Evolutionary conservation across 352 stramenopile genomes (phyloP), one percentile per base, ranked within the genome.

Genomic region (Discostella stelligera): DNA sequence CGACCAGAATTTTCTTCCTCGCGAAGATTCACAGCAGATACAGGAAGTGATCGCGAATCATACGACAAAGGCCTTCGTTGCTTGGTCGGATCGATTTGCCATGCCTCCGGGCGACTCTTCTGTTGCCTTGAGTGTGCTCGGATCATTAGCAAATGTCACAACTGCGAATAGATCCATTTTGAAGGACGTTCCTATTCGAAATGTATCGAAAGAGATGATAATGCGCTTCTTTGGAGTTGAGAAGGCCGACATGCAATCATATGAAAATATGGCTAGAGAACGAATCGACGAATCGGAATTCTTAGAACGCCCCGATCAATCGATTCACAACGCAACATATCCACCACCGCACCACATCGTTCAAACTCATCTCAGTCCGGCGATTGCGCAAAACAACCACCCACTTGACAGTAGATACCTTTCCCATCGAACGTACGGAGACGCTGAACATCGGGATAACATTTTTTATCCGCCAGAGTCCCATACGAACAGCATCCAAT

Each of bases 121-220:
- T 32, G 71, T 84, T 46, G 53, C 71, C 13, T 66, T 84, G 52
- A 80, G 58, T 62, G 58, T 79, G 39, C 49, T 81, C 25, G 64
- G 67, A 39, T 79, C 66, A 13, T 59, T 84, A 20, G 63, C 60
- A n/a, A 74, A 63, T 59, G 62, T 84, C 49, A 46, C 50, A 13
- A 73, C 77, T 44, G 71, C 72, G 10, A 63, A 74, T 61, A 46
- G 14, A 50, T n/a, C 66, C 46, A 50, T 56, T 20, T 62, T 84
- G 62, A 62, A 78, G 49, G 56, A 75, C 14, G 54, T 84, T 66
- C 72, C 77, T 0, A 79, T 84, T 53, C 69, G 66, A 61, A 59
- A 71, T 52, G 39, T 58, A 49, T 73, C 77, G 1, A 84, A 82
- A 41, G 53, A 77, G 23, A 39, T 72, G 27, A 55, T 82, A 4